Percentiles rank a stretch among this genome's conserved stretches.
Evolutionary conservation across 495 filamentous ascomycete species (phyloP).

Genomic region (Lasiosphaeria hispida): DNA sequence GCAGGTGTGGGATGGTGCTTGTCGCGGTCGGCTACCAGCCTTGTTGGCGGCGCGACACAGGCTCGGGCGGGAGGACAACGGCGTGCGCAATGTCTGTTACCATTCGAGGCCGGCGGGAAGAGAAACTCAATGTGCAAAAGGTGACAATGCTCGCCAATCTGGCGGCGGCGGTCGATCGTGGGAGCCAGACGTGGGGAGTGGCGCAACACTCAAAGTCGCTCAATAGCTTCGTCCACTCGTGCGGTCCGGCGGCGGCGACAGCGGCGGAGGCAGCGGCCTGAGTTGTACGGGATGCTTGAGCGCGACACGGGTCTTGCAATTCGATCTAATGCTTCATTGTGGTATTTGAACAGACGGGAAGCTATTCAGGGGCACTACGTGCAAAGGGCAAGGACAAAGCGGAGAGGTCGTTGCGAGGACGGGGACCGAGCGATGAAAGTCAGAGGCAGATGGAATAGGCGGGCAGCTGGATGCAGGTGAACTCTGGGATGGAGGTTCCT

Average conservation of each 20-base stretch:
- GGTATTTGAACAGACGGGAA: too few relatives aligned
- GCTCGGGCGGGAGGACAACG: conserved; percentile 11
- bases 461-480: conserved; percentile 14
- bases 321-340: not conserved
- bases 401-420: conserved; percentile 2
- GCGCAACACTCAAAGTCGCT: conserved; percentile 1
- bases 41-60: conserved; percentile 12
- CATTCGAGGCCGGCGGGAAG: conserved; percentile 6
- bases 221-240: not conserved
- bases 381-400: too few relatives aligned
- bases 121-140: not conserved
- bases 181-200: not conserved
- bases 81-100: not conserved
- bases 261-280: not conserved
- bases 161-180: not conserved
- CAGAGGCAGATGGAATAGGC: conserved; percentile 7
- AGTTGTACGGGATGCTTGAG: not conserved
- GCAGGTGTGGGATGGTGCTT: too few relatives aligned
- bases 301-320: not conserved
- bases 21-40: conserved; percentile 5
- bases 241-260: not conserved
- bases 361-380: too few relatives aligned
- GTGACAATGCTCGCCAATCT: not conserved
- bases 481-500: conserved; percentile 17
- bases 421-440: conserved; percentile 16